Percentiles rank a stretch among this genome's conserved stretches.
Evolutionary conservation across 2,329 filamentous ascomycete species (phyloP).

Genomic region (Sporothrix protearum): DNA sequence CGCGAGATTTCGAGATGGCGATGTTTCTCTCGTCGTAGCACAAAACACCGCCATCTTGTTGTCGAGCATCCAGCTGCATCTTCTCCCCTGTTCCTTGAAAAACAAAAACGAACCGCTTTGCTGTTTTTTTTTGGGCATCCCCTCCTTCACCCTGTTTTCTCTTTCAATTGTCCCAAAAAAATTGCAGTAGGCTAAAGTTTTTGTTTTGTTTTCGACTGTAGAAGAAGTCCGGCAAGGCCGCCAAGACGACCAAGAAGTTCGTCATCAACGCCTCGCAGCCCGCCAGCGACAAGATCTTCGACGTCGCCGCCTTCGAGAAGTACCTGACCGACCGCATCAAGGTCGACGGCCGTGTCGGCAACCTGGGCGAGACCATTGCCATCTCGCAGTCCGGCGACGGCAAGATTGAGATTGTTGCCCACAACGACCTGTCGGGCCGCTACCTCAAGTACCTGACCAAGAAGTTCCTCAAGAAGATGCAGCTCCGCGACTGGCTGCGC

Average conservation of each 20-base stretch:
- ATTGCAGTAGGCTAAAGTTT: conserved; percentile 94
- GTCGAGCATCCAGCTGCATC: neutral
- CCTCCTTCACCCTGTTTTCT: conserved; percentile 10
- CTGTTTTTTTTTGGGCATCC: conserved; percentile 72
- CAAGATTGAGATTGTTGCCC: conserved; percentile 96
- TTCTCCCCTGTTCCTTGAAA: neutral
- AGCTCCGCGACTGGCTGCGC: conserved; percentile 99
- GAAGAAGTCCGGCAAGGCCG: conserved; percentile 64
- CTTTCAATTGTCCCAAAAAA: conserved; percentile 38
- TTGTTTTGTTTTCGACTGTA: conserved; percentile 47
- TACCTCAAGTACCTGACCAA: conserved; percentile 99
- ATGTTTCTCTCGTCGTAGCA: neutral
- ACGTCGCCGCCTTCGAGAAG: conserved; percentile 97
- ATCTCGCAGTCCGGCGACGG: conserved; percentile 91
- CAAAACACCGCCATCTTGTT: neutral
- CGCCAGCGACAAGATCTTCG: conserved; percentile 99
- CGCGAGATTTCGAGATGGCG: neutral
- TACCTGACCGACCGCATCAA: conserved; percentile 99
- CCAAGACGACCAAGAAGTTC: conserved; percentile 90
- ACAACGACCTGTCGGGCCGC: conserved; percentile 96
- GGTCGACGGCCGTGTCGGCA: conserved; percentile 96
- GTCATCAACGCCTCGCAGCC: conserved; percentile 99
- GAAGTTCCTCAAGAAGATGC: conserved; percentile 99
- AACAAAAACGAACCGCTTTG: conserved; percentile 67
- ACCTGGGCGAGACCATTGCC: conserved; percentile 89